Evolutionary conservation across 768 basidiomycete genomes (phyloP).

Genomic region (Mycena galopus): DNA sequence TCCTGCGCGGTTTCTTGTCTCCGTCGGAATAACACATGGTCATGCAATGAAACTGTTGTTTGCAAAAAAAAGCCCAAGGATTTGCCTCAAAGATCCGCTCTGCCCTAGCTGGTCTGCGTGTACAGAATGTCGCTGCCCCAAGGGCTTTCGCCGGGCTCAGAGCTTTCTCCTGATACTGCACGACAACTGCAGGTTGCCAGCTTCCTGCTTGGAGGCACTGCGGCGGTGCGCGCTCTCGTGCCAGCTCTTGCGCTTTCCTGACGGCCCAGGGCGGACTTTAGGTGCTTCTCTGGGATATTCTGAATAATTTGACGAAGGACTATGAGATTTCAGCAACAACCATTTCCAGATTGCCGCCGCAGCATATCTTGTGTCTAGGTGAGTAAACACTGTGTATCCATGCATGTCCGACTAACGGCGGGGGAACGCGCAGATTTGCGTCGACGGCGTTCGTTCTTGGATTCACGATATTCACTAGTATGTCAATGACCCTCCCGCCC

Average conservation of each 20-base stretch:
- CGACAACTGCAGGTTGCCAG: not conserved
- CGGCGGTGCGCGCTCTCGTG: not conserved
- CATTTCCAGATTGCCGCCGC: conserved; percentile 35
- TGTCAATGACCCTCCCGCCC: not conserved
- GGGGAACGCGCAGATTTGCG: conserved; percentile 8
- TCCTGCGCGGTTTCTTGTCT: no score
- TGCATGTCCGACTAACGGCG: not conserved
- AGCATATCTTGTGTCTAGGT: conserved; percentile 40
- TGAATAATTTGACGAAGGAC: conserved; percentile 39
- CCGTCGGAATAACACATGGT: no score
- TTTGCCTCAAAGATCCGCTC: no score
- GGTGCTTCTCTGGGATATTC: conserved; percentile 47
- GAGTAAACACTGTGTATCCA: conserved; percentile 13
- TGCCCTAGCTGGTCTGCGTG: no score
- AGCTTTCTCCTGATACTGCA: not conserved
- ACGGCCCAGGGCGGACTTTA: conserved; percentile 19
- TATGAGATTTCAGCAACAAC: conserved; percentile 37
- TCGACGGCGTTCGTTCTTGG: conserved; percentile 29
- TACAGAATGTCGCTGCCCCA: not conserved
- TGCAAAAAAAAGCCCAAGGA: no score
- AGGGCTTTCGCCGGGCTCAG: not conserved
- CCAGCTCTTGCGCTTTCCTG: not conserved
- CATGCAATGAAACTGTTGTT: no score
- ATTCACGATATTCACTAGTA: conserved; percentile 39
- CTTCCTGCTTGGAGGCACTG: not conserved